Percentiles rank a stretch among this genome's conserved stretches.
These are phyloP conservation scores for Phytomonas francai DNA, from an alignment of 208 protist genomes.

Conservation along the genomic window DNA sequence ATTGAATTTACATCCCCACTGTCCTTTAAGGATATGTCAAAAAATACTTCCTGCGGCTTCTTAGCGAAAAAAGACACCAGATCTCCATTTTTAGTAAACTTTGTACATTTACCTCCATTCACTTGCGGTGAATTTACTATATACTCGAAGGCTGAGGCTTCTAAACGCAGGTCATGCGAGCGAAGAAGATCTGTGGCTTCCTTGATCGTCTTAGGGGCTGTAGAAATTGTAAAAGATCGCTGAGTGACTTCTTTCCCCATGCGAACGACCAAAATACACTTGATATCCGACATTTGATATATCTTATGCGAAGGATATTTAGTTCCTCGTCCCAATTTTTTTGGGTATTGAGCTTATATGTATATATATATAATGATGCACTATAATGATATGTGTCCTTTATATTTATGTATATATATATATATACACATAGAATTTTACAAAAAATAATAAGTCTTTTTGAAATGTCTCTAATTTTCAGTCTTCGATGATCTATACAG, in stretches of 20 bases:
- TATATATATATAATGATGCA: background rate
- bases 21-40: background rate
- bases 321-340: background rate
- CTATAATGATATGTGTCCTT: background rate
- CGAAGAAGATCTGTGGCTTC: constrained; percentile 31
- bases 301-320: background rate
- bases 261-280: constrained; percentile 46
- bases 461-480: background rate
- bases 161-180: constrained; percentile 53
- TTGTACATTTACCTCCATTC: background rate
- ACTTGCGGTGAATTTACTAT: constrained; percentile 14
- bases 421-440: too few species aligned
- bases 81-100: constrained; percentile 17
- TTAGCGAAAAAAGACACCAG: constrained; percentile 17
- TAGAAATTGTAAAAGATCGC: constrained; percentile 31
- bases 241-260: constrained; percentile 31
- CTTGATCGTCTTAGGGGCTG: constrained; percentile 16
- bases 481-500: too few species aligned
- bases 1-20: background rate
- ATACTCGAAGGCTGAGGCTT: constrained; percentile 41
- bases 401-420: background rate
- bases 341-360: background rate
- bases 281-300: constrained; percentile 12
- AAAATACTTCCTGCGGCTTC: background rate
- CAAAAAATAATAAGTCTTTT: too few species aligned